Percentiles rank a stretch among this genome's conserved stretches.
Evolutionary conservation across 352 stramenopile species (phyloP).

Genomic region (Pythium myriotylum): DNA sequence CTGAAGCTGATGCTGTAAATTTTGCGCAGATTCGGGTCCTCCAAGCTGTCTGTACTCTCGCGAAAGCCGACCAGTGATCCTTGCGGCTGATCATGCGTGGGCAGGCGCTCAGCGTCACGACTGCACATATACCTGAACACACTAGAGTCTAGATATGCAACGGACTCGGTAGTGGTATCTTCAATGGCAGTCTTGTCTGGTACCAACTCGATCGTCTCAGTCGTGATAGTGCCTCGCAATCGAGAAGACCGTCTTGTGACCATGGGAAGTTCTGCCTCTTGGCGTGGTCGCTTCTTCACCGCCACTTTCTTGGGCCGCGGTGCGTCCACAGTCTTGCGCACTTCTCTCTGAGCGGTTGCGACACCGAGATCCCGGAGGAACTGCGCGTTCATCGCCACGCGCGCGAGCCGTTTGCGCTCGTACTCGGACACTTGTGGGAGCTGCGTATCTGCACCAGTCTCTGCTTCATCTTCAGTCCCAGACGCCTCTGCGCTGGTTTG

Average conservation of each 20-base stretch:
- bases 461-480: background rate
- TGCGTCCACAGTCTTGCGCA: background rate
- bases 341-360: background rate
- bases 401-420: conserved; percentile 40
- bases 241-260: conserved; percentile 5
- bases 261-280: conserved; percentile 1
- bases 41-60: background rate
- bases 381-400: conserved; percentile 46
- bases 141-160: conserved; percentile 16
- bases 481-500: too few relatives aligned
- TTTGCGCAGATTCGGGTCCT: conserved; percentile 44
- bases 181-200: too few relatives aligned
- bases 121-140: conserved; percentile 19
- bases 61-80: conserved; percentile 30
- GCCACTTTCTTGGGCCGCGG: conserved; percentile 2
- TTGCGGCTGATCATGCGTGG: background rate
- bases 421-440: conserved; percentile 39
- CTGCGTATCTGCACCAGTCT: background rate
- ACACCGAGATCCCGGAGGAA: conserved; percentile 54
- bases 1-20: conserved; percentile 54
- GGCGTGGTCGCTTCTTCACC: conserved; percentile 1
- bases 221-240: conserved; percentile 17
- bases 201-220: background rate
- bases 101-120: background rate
- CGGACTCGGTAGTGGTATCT: background rate